Conservation (phyloP, 2,329 filamentous ascomycete species). For the Trichoderma brevicompactum region DNA sequence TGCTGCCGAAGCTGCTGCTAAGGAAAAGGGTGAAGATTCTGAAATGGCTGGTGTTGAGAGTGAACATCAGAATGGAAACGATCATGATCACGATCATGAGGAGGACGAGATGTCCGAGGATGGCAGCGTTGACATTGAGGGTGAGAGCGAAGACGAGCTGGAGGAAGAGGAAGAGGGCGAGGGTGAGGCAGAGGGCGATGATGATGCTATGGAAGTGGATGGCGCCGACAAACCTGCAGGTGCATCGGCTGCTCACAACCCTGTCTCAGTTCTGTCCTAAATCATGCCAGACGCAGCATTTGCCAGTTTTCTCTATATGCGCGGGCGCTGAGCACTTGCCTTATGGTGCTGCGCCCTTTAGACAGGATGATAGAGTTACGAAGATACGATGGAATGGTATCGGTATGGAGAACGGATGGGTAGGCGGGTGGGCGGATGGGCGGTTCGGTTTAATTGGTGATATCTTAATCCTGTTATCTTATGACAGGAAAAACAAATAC, state of each 20-base stretch:
- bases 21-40: conserved; percentile 64
- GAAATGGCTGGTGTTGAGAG: conserved; percentile 76
- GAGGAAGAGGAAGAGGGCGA: conserved; percentile 64
- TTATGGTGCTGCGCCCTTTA: conserved; percentile 33
- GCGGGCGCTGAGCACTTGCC: not conserved
- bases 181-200: conserved; percentile 44
- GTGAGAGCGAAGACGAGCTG: conserved; percentile 74
- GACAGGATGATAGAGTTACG: conserved; percentile 37
- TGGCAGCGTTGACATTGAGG: conserved; percentile 78
- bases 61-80: conserved; percentile 42
- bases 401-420: conserved; percentile 16
- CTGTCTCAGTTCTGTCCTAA: conserved; percentile 44
- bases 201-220: conserved; percentile 58
- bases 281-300: not conserved
- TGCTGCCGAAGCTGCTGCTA: conserved; percentile 55
- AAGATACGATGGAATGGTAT: conserved; percentile 38
- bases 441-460: conserved; percentile 27
- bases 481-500: not conserved
- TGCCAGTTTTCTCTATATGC: not conserved
- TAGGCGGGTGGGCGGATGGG: not conserved
- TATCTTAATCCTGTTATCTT: conserved; percentile 21
- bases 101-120: conserved; percentile 73
- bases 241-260: conserved; percentile 40
- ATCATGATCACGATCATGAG: conserved; percentile 49
- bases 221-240: conserved; percentile 43